Base-by-base conservation (phyloP, 2,329 filamentous ascomycete genomes). In the Huntiella decipiens region DNA sequence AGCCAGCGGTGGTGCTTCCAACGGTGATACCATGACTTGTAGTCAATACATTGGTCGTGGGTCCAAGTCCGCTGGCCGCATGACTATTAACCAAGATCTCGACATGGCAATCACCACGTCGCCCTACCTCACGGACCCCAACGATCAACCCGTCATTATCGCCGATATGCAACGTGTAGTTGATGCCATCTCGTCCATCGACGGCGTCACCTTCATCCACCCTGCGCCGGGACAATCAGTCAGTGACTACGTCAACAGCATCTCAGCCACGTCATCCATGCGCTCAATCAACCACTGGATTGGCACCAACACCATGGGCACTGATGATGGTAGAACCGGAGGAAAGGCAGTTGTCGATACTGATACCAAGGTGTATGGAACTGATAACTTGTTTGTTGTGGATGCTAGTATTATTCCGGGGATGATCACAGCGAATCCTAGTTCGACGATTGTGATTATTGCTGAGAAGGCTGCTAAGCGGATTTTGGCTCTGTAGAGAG, bases 391-490 rank as follows among this genome's bases (percentile, higher is more conserved):
- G 38, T 79, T 76, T 54, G 71, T 81, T 11, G 73, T 82, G 3
- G 77, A 82, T 54, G 77, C 72, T 1, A 72, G 70, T 50, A 76
- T 82, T 54, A 79, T 81, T 61, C 77, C 79, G 0, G 78, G 79
- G 51, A 71, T 81, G 53, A 67, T 76, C 2, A 76, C 75, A 0
- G 74, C 76, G 13, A 84, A 84, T 60, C 79, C 79, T 1, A 71
- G 73, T 41, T 70, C 74, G 1, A 69, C 74, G 35, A 73, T 81
- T 53, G 74, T 81, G 56, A 66, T 75, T 33, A 74, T 69, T 13
- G 71, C 76, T 13, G 78, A 82, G 63, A 67, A 68, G 37, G 75
- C 75, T 6, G 67, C 67, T 4, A 64, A 65, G 13, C 43, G 22
- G 31, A 52, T 52, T 17, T 44, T 52, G 7, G 51, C 51, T 13